Evolutionary conservation across 352 stramenopile species (phyloP).

Genomic region (Phytopythium vexans): DNA sequence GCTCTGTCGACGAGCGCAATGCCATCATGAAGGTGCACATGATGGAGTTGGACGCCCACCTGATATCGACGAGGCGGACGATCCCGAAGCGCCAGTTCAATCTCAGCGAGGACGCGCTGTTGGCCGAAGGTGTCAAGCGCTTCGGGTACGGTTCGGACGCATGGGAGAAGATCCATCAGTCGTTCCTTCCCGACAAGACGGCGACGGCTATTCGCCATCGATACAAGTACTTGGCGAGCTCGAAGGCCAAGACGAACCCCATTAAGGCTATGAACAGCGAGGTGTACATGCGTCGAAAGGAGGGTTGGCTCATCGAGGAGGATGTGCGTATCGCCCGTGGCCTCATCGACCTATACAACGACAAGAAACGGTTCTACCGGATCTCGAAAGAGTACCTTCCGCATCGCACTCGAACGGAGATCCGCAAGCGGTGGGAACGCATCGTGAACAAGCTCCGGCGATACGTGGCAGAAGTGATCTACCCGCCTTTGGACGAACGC

Average conservation of each 20-base stretch:
- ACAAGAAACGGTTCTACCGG: slow-evolving; percentile 58
- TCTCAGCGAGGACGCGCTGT: slow-evolving; percentile 52
- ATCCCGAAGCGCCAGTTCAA: slow-evolving; percentile 55
- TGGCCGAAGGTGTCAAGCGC: slow-evolving; percentile 67
- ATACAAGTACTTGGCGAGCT: slow-evolving; percentile 69
- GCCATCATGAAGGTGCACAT: slow-evolving; percentile 52
- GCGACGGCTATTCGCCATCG: slow-evolving; percentile 45
- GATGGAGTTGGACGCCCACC: slow-evolving; percentile 68
- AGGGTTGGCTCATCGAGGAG: slow-evolving; percentile 73
- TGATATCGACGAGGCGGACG: slow-evolving; percentile 33
- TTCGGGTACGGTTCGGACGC: slow-evolving; percentile 43
- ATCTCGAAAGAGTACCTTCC: slow-evolving; percentile 59
- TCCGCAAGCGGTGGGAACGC: slow-evolving; percentile 64
- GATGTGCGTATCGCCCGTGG: slow-evolving; percentile 74
- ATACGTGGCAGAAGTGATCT: slow-evolving; percentile 19
- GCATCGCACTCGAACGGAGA: slow-evolving; percentile 60
- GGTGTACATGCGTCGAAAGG: slow-evolving; percentile 27
- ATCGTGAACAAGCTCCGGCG: slow-evolving; percentile 29
- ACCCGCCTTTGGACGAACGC: slow-evolving; percentile 24
- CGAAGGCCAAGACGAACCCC: slow-evolving; percentile 49
- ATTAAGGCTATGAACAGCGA: slow-evolving; percentile 62
- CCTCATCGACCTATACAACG: slow-evolving; percentile 58
- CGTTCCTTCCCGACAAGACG: slow-evolving; percentile 65
- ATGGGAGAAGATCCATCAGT: slow-evolving; percentile 59
- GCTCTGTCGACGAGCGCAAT: slow-evolving; percentile 50